These are phyloP conservation scores for Colletotrichum ledebouriae DNA, from an alignment of 2,329 filamentous ascomycete genomes.

Conservation along the genomic window DNA sequence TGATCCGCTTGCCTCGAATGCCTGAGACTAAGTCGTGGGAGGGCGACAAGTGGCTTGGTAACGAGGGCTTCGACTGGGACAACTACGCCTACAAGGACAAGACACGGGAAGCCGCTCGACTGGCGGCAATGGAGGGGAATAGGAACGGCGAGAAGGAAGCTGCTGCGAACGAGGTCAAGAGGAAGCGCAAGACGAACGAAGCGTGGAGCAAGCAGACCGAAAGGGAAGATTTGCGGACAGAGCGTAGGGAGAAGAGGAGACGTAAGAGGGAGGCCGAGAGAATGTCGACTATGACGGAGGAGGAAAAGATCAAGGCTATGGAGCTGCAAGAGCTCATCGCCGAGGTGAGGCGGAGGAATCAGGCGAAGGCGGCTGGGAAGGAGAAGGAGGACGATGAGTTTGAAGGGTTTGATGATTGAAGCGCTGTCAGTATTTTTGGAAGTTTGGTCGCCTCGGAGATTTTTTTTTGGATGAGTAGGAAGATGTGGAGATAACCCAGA, in stretches of 20 bases:
- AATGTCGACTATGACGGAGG: slow-evolving; percentile 76
- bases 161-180: slow-evolving; percentile 57
- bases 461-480: background rate
- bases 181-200: slow-evolving; percentile 73
- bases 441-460: background rate
- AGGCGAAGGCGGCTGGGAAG: slow-evolving; percentile 53
- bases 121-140: slow-evolving; percentile 66
- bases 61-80: slow-evolving; percentile 74
- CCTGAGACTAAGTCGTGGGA: slow-evolving; percentile 84
- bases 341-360: slow-evolving; percentile 72
- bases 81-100: slow-evolving; percentile 80
- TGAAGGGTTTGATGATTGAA: slow-evolving; percentile 64
- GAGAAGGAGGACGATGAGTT: slow-evolving; percentile 64
- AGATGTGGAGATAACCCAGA: slow-evolving; percentile 30
- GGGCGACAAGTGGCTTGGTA: slow-evolving; percentile 73
- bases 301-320: slow-evolving; percentile 73
- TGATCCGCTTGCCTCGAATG: slow-evolving; percentile 92
- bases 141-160: slow-evolving; percentile 53
- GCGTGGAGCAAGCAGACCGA: slow-evolving; percentile 82
- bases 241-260: slow-evolving; percentile 74
- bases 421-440: slow-evolving; percentile 14
- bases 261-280: slow-evolving; percentile 74
- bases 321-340: slow-evolving; percentile 75
- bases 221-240: slow-evolving; percentile 72
- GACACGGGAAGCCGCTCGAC: slow-evolving; percentile 74